Evolutionary conservation across 2,329 filamentous ascomycete genomes (phyloP).

Genomic region (Xylariaceae sp.): DNA sequence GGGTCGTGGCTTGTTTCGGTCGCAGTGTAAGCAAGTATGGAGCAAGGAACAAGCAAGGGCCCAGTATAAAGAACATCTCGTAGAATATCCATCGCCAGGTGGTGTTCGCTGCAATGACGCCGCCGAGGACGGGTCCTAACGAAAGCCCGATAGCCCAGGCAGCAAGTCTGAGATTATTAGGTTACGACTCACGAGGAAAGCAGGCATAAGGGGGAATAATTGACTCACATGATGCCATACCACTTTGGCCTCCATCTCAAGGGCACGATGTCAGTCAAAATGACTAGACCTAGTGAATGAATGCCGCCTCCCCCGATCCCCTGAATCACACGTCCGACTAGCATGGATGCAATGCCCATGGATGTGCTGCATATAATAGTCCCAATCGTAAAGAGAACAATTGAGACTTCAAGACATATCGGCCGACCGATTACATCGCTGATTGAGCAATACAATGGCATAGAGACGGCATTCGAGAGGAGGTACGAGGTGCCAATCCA

Average conservation of each 20-base stretch:
- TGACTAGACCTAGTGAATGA: slow-evolving; percentile 36
- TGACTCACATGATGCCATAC: slow-evolving; percentile 25
- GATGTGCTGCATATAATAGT: slow-evolving; percentile 38
- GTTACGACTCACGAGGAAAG: background rate
- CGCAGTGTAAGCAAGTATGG: slow-evolving; percentile 41
- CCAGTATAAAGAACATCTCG: slow-evolving; percentile 43
- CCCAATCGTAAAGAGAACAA: slow-evolving; percentile 40
- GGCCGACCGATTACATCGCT: slow-evolving; percentile 34
- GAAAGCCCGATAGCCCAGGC: background rate
- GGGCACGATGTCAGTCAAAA: slow-evolving; percentile 40
- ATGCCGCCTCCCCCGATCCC: slow-evolving; percentile 40
- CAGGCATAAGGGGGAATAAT: background rate
- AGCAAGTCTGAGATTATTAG: background rate
- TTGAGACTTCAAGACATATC: slow-evolving; percentile 30
- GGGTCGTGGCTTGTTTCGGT: slow-evolving; percentile 29
- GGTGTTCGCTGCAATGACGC: slow-evolving; percentile 32
- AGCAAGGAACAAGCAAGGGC: slow-evolving; percentile 36
- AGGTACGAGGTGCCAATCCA: slow-evolving; percentile 27
- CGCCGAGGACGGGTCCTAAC: slow-evolving; percentile 40
- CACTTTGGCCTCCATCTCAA: slow-evolving; percentile 39
- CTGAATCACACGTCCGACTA: slow-evolving; percentile 37
- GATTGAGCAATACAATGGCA: slow-evolving; percentile 26
- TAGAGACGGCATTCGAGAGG: slow-evolving; percentile 22
- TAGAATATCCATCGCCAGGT: slow-evolving; percentile 50
- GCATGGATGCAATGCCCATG: slow-evolving; percentile 31